phyloP scores from a whole-genome alignment of 257 asterid species.

The Solanum sejunctum region DNA sequence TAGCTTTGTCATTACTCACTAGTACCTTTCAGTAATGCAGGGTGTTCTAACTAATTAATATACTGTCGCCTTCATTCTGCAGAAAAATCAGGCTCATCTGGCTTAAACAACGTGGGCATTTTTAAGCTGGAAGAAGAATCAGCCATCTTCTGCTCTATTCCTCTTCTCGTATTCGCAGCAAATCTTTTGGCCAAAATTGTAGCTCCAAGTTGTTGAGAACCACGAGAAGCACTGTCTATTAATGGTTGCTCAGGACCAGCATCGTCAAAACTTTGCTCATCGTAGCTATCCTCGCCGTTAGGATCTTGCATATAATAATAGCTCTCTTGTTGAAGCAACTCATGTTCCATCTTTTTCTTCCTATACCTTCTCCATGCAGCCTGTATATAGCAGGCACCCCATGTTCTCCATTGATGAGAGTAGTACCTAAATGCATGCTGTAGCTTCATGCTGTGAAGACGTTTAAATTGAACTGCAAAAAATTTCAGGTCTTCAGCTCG shows the following conservation, averaged over 20 bases:
- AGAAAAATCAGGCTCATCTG: slow-evolving; percentile 80
- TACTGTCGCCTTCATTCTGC: slow-evolving; percentile 15
- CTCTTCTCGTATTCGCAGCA: slow-evolving; percentile 64
- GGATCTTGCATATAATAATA: slow-evolving; percentile 4
- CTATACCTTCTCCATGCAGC: slow-evolving; percentile 72
- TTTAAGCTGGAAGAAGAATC: slow-evolving; percentile 58
- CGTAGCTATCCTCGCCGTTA: neutral
- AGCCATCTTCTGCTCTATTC: slow-evolving; percentile 29
- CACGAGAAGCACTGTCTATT: slow-evolving; percentile 4
- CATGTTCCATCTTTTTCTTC: slow-evolving; percentile 46
- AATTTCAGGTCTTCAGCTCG: slow-evolving; percentile 86
- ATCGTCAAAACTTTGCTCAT: neutral
- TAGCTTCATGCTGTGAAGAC: slow-evolving; percentile 82
- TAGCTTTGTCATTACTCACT: slow-evolving; percentile 11
- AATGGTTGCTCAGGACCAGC: neutral
- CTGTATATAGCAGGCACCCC: slow-evolving; percentile 78
- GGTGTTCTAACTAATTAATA: neutral
- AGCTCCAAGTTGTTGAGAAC: slow-evolving; percentile 45
- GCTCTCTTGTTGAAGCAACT: slow-evolving; percentile 41
- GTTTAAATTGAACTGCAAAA: slow-evolving; percentile 68
- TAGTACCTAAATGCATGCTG: slow-evolving; percentile 88
- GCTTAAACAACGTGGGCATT: slow-evolving; percentile 77
- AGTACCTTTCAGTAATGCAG: neutral
- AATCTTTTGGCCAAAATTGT: slow-evolving; percentile 66
- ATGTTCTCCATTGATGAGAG: slow-evolving; percentile 93